phyloP scores from a whole-genome alignment of 768 basidiomycete genomes.

The Suillus americanus region DNA sequence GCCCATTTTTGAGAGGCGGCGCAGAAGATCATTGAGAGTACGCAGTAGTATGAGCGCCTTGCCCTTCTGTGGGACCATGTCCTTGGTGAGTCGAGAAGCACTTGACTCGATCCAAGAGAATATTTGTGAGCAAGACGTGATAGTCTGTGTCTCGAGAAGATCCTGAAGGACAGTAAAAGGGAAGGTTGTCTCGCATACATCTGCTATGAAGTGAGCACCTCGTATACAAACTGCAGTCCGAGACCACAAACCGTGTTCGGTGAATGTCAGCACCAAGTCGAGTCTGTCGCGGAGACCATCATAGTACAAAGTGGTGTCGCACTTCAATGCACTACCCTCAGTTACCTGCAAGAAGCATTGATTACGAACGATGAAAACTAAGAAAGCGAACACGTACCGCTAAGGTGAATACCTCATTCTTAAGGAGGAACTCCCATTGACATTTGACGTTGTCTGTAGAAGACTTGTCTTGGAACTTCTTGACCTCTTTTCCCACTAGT shows the following conservation, averaged over 20 bases:
- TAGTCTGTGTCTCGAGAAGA: slow-evolving; percentile 82
- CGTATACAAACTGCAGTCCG: background rate
- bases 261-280: slow-evolving; percentile 74
- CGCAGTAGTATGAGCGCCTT: slow-evolving; percentile 85
- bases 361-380: background rate
- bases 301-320: slow-evolving; percentile 58
- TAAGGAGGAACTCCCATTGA: slow-evolving; percentile 74
- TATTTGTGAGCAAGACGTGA: slow-evolving; percentile 80
- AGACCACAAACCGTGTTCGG: slow-evolving; percentile 62
- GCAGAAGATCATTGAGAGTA: slow-evolving; percentile 82
- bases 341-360: slow-evolving; percentile 43
- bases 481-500: slow-evolving; percentile 48
- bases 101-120: slow-evolving; percentile 87
- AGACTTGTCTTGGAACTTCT: slow-evolving; percentile 39
- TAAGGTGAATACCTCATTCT: slow-evolving; percentile 68
- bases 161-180: slow-evolving; percentile 77
- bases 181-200: slow-evolving; percentile 75
- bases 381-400: slow-evolving; percentile 50
- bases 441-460: slow-evolving; percentile 62
- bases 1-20: slow-evolving; percentile 84
- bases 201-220: slow-evolving; percentile 34
- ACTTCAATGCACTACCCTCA: slow-evolving; percentile 65
- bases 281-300: slow-evolving; percentile 56
- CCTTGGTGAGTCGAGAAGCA: slow-evolving; percentile 66
- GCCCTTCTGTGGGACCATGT: slow-evolving; percentile 83